Percentiles rank a stretch among this genome's conserved stretches.
Evolutionary conservation across 2,329 filamentous ascomycete species (phyloP).

Genomic region (Colletotrichum paranaense): DNA sequence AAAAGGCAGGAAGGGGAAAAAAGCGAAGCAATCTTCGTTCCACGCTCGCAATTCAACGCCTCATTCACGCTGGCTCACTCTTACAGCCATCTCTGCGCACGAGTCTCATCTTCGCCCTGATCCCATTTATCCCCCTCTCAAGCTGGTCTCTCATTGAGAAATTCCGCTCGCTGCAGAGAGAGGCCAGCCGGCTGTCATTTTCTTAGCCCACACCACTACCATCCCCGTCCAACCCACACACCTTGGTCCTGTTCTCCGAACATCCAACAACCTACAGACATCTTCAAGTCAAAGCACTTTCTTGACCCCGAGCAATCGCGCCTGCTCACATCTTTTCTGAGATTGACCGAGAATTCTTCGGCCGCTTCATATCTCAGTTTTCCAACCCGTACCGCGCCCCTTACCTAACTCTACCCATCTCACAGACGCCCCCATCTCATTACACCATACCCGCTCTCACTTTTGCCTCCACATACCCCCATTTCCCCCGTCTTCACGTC

Average conservation of each 20-base stretch:
- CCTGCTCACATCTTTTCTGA: not conserved
- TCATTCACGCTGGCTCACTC: constrained; percentile 22
- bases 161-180: constrained; percentile 18
- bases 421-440: constrained; percentile 27
- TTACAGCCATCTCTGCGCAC: constrained; percentile 21
- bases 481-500: constrained; percentile 28
- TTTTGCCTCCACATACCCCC: constrained; percentile 35
- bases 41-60: constrained; percentile 20
- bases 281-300: constrained; percentile 26
- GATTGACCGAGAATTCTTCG: not conserved
- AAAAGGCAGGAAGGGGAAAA: constrained; percentile 35
- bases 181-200: constrained; percentile 35
- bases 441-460: constrained; percentile 35
- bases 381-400: constrained; percentile 3
- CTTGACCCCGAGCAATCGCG: constrained; percentile 18
- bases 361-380: constrained; percentile 14
- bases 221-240: constrained; percentile 25
- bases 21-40: constrained; percentile 25
- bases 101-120: constrained; percentile 12
- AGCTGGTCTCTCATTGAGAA: constrained; percentile 26
- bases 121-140: constrained; percentile 5
- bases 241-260: constrained; percentile 30
- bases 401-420: constrained; percentile 21
- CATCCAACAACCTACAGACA: constrained; percentile 38
- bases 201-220: constrained; percentile 34